These are phyloP conservation scores for Haplosporangium gracile DNA, from an alignment of 192 early-diverging fungal species.

Conservation along the genomic window DNA sequence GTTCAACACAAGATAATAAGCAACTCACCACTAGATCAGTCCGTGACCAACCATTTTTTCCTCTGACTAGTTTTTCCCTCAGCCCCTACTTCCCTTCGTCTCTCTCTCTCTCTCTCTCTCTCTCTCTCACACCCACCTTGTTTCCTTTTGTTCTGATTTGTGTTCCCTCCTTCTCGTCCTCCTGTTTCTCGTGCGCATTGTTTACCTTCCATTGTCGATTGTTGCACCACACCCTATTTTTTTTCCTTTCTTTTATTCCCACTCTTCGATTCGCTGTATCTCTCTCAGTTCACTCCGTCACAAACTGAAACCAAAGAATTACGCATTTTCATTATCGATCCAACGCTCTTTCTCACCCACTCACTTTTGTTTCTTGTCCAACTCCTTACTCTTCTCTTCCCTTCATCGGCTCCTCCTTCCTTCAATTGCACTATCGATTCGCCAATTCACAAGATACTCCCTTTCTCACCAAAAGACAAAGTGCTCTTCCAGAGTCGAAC, in stretches of 20 bases:
- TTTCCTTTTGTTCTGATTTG: background rate
- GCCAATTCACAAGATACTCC: background rate
- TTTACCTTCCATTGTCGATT: background rate
- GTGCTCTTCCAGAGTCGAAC: background rate
- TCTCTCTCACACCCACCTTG: background rate
- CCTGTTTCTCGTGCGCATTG: background rate
- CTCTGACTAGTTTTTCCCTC: too few relatives aligned
- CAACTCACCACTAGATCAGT: background rate
- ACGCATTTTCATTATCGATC: constrained; percentile 1
- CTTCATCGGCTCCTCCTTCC: background rate
- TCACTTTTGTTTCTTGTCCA: background rate
- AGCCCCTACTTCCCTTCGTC: background rate
- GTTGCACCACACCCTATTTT: background rate
- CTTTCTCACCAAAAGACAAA: background rate
- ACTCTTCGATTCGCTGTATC: background rate
- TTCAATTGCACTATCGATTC: background rate
- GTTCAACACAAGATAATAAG: background rate
- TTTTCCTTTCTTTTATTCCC: background rate
- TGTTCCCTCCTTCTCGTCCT: background rate
- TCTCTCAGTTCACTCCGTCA: background rate
- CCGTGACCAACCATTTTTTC: background rate
- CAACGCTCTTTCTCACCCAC: background rate
- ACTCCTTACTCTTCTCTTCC: background rate
- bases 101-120: background rate
- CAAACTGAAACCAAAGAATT: background rate